A percentile compares a stretch with the other conserved stretches of the same genome.
Evolutionary conservation across 2,329 filamentous ascomycete species (phyloP).

Genomic region (Calonectria pseudoreteaudii): DNA sequence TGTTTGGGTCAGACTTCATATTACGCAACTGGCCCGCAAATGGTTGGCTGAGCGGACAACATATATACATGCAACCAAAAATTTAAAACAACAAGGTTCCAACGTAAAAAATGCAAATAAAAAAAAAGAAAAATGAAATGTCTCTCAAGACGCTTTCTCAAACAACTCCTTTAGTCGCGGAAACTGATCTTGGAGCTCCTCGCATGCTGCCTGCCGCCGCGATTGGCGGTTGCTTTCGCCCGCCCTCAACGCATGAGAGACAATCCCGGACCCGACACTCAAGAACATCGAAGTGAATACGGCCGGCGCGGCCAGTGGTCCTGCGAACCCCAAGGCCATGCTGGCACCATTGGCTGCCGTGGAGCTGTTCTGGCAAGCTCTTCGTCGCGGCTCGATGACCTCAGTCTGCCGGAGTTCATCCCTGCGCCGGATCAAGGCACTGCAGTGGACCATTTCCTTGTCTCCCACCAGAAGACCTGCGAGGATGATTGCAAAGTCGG

Average conservation of each 20-base stretch:
- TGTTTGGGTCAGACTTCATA: background rate
- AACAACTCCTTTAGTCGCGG: conserved; percentile 8
- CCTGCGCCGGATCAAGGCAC: background rate
- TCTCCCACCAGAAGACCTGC: conserved; percentile 5
- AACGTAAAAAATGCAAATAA: too few relatives aligned
- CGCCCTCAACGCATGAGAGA: background rate
- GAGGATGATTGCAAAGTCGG: conserved; percentile 13
- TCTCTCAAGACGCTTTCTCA: background rate
- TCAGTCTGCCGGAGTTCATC: conserved; percentile 1
- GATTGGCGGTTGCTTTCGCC: background rate
- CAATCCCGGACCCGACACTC: background rate
- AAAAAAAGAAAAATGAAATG: background rate
- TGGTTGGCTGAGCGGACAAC: background rate
- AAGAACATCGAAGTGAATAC: background rate
- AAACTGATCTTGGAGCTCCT: background rate
- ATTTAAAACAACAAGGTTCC: too few relatives aligned
- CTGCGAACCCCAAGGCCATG: background rate
- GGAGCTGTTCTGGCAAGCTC: background rate
- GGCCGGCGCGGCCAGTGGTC: background rate
- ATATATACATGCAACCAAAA: background rate
- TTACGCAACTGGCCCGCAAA: background rate
- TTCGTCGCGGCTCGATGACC: background rate
- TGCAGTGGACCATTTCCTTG: background rate
- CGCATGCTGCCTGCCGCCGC: background rate
- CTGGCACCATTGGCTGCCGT: background rate